These are phyloP conservation scores for Leersia perrieri DNA, from an alignment of 176 grass and related monocot genomes.

Conservation along the genomic window DNA sequence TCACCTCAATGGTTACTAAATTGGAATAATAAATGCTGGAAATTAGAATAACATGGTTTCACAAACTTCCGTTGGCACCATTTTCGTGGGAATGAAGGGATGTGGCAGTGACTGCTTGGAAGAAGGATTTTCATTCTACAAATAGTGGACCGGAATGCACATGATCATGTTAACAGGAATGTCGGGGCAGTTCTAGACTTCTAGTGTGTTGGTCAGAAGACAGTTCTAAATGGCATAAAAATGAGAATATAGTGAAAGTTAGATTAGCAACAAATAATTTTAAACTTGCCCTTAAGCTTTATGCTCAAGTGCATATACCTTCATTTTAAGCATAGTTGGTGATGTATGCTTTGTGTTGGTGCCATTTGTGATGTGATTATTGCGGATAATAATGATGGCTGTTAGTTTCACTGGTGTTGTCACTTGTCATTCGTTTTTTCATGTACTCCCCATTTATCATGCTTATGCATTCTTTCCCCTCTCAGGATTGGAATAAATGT, in stretches of 20 bases:
- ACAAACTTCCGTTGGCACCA: neutral
- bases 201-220: neutral
- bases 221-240: neutral
- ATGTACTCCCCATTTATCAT: constrained; percentile 8
- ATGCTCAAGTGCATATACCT: neutral
- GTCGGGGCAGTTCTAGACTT: neutral
- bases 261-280: neutral
- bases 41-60: neutral
- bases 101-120: neutral
- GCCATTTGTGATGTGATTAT: neutral
- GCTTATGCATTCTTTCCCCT: constrained; percentile 14
- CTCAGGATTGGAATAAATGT: constrained; percentile 87
- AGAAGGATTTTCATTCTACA: neutral
- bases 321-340: neutral
- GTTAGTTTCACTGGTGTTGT: neutral
- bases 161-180: neutral
- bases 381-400: neutral
- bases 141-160: neutral
- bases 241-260: neutral
- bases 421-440: neutral
- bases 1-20: neutral
- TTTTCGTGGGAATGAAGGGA: neutral
- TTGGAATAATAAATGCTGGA: neutral
- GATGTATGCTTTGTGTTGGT: neutral
- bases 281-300: neutral